Evolutionary conservation across 208 protist species (phyloP).

Genomic region (Leishmania gerbilli): DNA sequence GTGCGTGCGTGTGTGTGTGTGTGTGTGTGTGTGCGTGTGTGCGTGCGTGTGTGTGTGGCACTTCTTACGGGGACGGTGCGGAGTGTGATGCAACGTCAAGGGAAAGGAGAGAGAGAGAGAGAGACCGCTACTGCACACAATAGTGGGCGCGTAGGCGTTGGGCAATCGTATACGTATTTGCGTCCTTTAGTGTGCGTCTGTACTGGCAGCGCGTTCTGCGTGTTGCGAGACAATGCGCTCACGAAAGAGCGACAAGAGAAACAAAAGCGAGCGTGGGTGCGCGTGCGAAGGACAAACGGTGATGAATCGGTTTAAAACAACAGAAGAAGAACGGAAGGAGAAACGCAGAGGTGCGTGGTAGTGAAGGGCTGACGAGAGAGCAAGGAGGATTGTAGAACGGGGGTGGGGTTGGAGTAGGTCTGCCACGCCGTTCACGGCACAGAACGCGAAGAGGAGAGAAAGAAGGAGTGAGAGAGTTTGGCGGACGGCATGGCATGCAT

Average conservation of each 20-base stretch:
- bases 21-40: no score
- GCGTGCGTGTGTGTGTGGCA: no score
- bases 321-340: neutral
- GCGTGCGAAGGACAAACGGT: no score
- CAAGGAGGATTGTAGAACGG: neutral
- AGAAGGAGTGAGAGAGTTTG: neutral
- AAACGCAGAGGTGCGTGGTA: neutral
- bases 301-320: neutral
- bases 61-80: neutral
- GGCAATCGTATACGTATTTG: neutral
- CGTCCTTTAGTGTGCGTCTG: neutral
- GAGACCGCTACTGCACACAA: neutral
- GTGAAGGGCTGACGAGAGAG: neutral
- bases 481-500: neutral
- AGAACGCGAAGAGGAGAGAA: neutral
- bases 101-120: neutral
- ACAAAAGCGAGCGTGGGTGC: slow-evolving; percentile 2
- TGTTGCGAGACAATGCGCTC: neutral
- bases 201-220: neutral
- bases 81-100: neutral
- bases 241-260: neutral
- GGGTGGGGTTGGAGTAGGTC: neutral
- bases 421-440: neutral
- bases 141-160: neutral
- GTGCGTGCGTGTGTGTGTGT: no score